Conservation (phyloP, 306 rosid genomes). For the Rosa rugosa region DNA sequence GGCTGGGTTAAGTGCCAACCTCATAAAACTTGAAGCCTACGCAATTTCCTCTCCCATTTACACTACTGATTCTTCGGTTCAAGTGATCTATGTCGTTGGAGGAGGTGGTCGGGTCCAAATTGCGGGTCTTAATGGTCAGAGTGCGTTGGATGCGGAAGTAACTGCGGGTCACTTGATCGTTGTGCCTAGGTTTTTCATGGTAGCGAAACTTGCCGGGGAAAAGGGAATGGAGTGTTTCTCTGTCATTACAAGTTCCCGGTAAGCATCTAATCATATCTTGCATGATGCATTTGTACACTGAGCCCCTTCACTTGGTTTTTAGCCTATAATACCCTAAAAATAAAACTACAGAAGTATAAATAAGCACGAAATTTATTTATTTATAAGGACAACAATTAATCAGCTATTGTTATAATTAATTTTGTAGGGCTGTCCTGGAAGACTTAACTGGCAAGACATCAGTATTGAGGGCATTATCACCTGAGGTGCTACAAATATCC, state of each 20-base stretch:
- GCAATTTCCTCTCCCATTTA: constrained; percentile 43
- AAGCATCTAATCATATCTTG: constrained; percentile 3
- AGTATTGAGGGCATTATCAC: constrained; percentile 42
- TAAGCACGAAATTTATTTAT: no score
- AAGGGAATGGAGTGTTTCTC: constrained; percentile 54
- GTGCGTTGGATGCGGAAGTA: constrained; percentile 42
- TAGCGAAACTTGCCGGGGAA: constrained; percentile 47
- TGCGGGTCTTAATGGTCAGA: constrained; percentile 40
- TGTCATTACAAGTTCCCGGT: constrained; percentile 38
- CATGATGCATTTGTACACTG: neutral
- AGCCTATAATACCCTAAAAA: no score
- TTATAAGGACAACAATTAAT: neutral
- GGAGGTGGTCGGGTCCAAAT: constrained; percentile 55
- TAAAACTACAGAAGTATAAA: no score
- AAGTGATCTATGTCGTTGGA: constrained; percentile 46
- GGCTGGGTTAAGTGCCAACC: constrained; percentile 45
- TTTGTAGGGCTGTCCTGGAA: constrained; percentile 48
- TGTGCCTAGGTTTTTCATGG: constrained; percentile 51
- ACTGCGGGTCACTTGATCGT: constrained; percentile 51
- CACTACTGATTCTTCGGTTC: constrained; percentile 29
- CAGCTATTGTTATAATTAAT: neutral
- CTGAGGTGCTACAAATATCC: constrained; percentile 38
- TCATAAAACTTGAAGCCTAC: constrained; percentile 38
- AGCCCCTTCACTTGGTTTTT: no score
- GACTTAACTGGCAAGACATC: constrained; percentile 50